A percentile compares a stretch with the other conserved stretches of the same genome.
phyloP scores from a whole-genome alignment of 1,284 basidiomycete genomes.

The Pseudozyma sp. region DNA sequence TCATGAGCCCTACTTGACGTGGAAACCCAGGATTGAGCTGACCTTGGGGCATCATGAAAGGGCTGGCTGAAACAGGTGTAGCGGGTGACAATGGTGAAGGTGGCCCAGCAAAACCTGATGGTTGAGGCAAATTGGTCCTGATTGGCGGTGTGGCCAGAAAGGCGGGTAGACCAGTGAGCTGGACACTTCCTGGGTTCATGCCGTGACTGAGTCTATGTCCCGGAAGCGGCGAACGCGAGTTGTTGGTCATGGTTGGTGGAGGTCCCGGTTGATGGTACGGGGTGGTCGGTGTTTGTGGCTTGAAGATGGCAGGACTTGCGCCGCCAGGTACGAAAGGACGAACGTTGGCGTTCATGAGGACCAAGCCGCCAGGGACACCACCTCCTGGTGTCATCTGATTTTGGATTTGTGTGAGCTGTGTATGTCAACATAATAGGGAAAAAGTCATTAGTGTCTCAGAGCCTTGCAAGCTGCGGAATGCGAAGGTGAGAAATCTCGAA shows the following conservation, averaged over 20 bases:
- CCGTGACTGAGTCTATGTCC: conserved; percentile 28
- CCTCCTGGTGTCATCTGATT: conserved; percentile 31
- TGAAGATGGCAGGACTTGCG: conserved; percentile 5
- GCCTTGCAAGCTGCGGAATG: not conserved
- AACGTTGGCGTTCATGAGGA: conserved; percentile 30
- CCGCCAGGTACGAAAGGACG: conserved; percentile 38
- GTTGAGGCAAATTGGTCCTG: conserved; percentile 18
- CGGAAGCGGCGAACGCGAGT: conserved; percentile 23
- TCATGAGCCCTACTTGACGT: conserved; percentile 8
- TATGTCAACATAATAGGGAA: not conserved
- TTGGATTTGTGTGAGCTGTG: conserved; percentile 43
- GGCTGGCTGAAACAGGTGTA: conserved; percentile 17
- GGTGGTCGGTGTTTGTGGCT: conserved; percentile 17
- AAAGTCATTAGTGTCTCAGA: conserved; percentile 3
- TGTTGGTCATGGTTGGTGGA: not conserved
- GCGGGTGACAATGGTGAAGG: conserved; percentile 34
- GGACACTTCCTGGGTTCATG: conserved; percentile 37
- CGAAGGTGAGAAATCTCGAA: not conserved
- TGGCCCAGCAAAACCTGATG: conserved; percentile 22
- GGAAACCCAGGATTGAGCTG: conserved; percentile 9
- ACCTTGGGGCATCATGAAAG: conserved; percentile 21
- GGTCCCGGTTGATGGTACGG: conserved; percentile 3
- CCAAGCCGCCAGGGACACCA: conserved; percentile 17
- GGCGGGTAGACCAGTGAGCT: conserved; percentile 40
- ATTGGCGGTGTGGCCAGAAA: conserved; percentile 35